phyloP scores from a whole-genome alignment of 495 filamentous ascomycete genomes.

The Diplogelasinospora grovesii region DNA sequence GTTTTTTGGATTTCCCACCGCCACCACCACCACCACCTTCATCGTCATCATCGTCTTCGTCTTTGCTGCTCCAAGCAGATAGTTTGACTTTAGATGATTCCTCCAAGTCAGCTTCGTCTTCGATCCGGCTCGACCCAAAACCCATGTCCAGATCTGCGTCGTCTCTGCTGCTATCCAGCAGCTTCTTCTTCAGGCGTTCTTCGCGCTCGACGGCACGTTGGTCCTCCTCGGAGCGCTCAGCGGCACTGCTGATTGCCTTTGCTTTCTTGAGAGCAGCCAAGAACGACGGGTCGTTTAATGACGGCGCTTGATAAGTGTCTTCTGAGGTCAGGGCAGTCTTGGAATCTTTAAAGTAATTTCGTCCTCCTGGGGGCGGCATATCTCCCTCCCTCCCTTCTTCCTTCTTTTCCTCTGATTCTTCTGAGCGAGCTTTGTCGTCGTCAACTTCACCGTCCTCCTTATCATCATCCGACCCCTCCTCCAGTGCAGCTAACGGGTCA shows the following conservation, averaged over 20 bases:
- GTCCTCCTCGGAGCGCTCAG: constrained; percentile 40
- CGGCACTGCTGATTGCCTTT: constrained; percentile 57
- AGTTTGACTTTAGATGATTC: constrained; percentile 55
- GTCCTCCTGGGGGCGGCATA: constrained; percentile 39
- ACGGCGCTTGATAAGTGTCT: constrained; percentile 42
- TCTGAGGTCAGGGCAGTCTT: constrained; percentile 36
- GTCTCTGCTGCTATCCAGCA: constrained; percentile 73
- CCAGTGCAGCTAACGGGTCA: constrained; percentile 73
- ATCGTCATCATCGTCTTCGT: constrained; percentile 40
- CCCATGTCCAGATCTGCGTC: constrained; percentile 90
- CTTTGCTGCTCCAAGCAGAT: constrained; percentile 51
- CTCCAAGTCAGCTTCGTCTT: constrained; percentile 65
- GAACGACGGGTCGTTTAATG: constrained; percentile 68
- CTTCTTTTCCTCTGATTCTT: background rate
- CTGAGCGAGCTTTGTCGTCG: constrained; percentile 8
- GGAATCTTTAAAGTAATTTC: constrained; percentile 57
- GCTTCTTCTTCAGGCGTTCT: constrained; percentile 64
- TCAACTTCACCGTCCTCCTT: constrained; percentile 19
- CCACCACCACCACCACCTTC: constrained; percentile 39
- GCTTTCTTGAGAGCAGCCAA: constrained; percentile 82
- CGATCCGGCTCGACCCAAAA: constrained; percentile 78
- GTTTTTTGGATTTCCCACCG: constrained; percentile 48
- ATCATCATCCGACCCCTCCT: constrained; percentile 45
- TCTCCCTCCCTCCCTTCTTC: constrained; percentile 9
- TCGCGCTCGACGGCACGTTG: constrained; percentile 42